Evolutionary conservation across 2,329 filamentous ascomycete species (phyloP), one percentile per base, ranked within the genome.

Genomic region (Teratosphaeria gauchensis): DNA sequence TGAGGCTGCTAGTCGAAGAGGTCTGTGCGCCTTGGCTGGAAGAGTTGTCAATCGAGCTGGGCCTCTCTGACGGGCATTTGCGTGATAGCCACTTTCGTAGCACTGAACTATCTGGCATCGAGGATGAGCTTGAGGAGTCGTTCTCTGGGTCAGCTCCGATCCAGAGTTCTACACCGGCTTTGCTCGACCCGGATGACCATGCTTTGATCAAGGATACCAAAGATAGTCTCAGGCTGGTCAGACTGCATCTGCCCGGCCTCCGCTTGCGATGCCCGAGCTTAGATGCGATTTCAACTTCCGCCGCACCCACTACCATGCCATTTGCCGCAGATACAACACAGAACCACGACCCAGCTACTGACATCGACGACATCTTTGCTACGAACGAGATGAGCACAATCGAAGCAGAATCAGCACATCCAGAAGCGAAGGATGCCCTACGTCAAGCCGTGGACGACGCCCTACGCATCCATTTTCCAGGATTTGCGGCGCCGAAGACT

Each of bases 181-280:
- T 0, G 71, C 77, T 58, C n/a, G 38, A 19, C 14, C 19, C n/a
- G 4, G 89, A 94, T 59, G 82, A 92, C 63, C 85, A 84, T 2
- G 80, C 82, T 55, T 76, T 80, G 4, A 83, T 94, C n/a, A 92
- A 92, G 63, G 89, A 95, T 69, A 88, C 86, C 3, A 90, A 89
- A 3, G 83, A 82, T 65, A 92, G 88, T 69, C 73, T 95, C 54
- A 83, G 88, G 7, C 84, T 94, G 57, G 77, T 95, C 54, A 82
- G 84, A 64, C 76, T 78, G 24, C 84, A 87, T 64, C 88, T 94
- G 68, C 82, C 88, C 4, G 77, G 84, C 1, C 88, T 95, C 68
- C 21, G 38, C n/a, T 11, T 57, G 33, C 35, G 38, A 30, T 53
- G 30, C 16, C 56, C 28, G 16, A 35, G 35, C 14, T 11, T 31